phyloP scores from a whole-genome alignment of 106 monocot genomes.

The Phalaenopsis equestris region DNA sequence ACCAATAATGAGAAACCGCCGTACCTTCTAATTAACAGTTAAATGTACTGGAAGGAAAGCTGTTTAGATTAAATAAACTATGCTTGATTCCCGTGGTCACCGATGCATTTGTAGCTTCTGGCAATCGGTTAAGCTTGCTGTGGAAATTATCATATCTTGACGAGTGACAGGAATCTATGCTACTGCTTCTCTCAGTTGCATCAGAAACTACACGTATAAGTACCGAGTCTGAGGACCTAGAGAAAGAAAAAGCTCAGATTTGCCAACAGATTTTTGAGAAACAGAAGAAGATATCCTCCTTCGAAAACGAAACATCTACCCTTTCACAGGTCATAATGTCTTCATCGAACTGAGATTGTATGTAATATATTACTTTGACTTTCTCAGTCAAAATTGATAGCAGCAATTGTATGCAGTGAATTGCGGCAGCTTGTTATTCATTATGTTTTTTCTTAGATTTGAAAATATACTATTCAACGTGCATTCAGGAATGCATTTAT shows the following conservation, averaged over 20 bases:
- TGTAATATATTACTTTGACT: neutral
- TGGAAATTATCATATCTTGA: constrained; percentile 3
- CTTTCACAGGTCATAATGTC: constrained; percentile 5
- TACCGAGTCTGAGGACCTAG: neutral
- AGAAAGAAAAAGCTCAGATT: constrained; percentile 8
- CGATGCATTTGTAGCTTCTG: neutral
- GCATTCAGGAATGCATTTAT: neutral
- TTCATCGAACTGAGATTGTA: neutral
- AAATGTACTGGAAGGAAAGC: neutral
- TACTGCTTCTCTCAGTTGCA: constrained; percentile 4
- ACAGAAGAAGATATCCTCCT: constrained; percentile 5
- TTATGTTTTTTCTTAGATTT: neutral
- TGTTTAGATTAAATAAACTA: neutral
- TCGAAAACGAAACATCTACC: constrained; percentile 1
- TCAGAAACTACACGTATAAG: constrained; percentile 5
- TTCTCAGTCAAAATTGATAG: neutral
- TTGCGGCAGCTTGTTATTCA: neutral
- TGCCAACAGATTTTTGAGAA: constrained; percentile 5
- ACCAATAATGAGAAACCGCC: neutral
- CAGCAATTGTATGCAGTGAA: neutral
- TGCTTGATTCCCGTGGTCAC: neutral
- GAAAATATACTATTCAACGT: neutral
- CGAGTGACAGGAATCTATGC: neutral
- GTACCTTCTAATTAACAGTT: neutral
- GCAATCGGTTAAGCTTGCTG: neutral